Evolutionary conservation across 495 filamentous ascomycete species (phyloP), one percentile per base, ranked within the genome.

Genomic region (Penicillium antarcticum): DNA sequence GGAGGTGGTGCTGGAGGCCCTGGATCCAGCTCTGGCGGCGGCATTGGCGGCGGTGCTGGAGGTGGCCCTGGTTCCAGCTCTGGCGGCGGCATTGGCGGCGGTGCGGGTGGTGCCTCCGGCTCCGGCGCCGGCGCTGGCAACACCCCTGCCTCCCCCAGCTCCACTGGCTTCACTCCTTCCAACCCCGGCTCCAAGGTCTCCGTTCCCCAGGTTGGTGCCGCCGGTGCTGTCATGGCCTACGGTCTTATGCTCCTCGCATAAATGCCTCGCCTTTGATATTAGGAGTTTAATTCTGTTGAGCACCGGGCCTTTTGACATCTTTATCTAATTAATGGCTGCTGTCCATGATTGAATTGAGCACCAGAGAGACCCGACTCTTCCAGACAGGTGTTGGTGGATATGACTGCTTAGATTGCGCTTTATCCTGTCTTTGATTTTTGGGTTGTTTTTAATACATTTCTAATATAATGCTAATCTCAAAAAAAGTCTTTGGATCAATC

Each of bases 101-200:
- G 45, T 13, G 36, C 42, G 10, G 40, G 36, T 21, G 24, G 14
- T 5, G 45, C 44, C 42, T 38, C 53, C 18, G 51, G 42, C 48
- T 46, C 51, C 17, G 48, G 52, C 52, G 16, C 39, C 12, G 46
- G 49, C 23, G 44, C 53, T 33, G 40, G 54, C 51, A 52, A 53
- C 51, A 55, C 45, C 41, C 50, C 62, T 46, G 51, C 58, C 38
- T 26, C 34, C 14, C 66, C 66, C 47, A 61, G 57, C 54, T 26
- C 61, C 16, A 59, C 57, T 23, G 58, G 56, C 33, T 63, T 60
- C 50, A 33, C 19, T 16, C 53, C 61, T 45, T 53, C 66, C 51
- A 69, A 51, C 62, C 62, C 62, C 5, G 68, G 68, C n/a, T 48
- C 60, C 14, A 73, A 62, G 57, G 38, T 70, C 36, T 39, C 60